A percentile compares a stretch with the other conserved stretches of the same genome.
phyloP scores from a whole-genome alignment of 108 stramenopile genomes.

The Skeletonema marinoi region DNA sequence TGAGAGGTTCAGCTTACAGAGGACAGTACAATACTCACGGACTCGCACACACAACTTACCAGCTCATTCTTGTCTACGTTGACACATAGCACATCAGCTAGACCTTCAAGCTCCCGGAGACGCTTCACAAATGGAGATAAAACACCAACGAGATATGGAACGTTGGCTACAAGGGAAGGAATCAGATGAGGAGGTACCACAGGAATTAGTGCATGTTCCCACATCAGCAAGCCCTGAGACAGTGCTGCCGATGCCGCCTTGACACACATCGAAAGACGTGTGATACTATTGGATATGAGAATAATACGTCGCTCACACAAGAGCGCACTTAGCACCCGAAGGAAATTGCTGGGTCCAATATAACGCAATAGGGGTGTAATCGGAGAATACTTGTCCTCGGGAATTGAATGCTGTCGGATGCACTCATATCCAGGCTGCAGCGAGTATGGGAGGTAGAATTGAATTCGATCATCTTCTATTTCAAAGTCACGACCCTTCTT shows the following conservation, averaged over 20 bases:
- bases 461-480: conserved; percentile 28
- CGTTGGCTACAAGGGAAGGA: conserved; percentile 57
- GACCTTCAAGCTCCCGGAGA: conserved; percentile 47
- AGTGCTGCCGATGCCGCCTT: conserved; percentile 68
- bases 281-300: conserved; percentile 63
- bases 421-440: conserved; percentile 52
- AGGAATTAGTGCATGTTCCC: conserved; percentile 84
- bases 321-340: conserved; percentile 76
- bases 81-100: conserved; percentile 81
- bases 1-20: too few species aligned
- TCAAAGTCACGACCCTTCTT: conserved; percentile 7
- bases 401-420: conserved; percentile 14
- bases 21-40: too few species aligned
- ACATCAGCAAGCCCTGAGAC: conserved; percentile 75
- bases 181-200: conserved; percentile 82
- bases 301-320: conserved; percentile 79
- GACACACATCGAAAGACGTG: conserved; percentile 75
- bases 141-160: conserved; percentile 81
- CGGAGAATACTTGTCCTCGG: conserved; percentile 54
- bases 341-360: conserved; percentile 65
- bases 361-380: conserved; percentile 78
- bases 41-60: background rate
- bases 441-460: conserved; percentile 31
- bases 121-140: conserved; percentile 37
- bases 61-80: conserved; percentile 75